phyloP scores from a whole-genome alignment of 2,329 filamentous ascomycete species.

The Phyllosticta citribraziliensis region DNA sequence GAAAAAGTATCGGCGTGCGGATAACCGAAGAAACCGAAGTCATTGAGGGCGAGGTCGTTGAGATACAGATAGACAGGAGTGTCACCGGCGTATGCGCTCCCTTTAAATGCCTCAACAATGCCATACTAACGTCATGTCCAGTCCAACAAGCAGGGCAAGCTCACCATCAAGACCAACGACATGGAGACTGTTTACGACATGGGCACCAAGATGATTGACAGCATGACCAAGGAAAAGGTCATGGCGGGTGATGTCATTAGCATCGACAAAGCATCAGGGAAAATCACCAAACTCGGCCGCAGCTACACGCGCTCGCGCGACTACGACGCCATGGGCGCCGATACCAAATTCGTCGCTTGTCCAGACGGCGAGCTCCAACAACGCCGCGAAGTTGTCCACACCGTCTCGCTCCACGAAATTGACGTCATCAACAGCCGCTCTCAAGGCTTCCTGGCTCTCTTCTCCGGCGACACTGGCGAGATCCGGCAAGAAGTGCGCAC shows the following conservation, averaged over 20 bases:
- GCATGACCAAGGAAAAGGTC: constrained; percentile 98
- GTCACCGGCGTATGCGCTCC: constrained; percentile 62
- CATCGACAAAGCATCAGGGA: constrained; percentile 96
- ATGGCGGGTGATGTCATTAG: constrained; percentile 98
- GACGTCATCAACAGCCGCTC: constrained; percentile 98
- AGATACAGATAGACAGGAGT: constrained; percentile 96
- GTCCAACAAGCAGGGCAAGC: constrained; percentile 95
- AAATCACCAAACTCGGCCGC: constrained; percentile 92
- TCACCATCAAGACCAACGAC: constrained; percentile 98
- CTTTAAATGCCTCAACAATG: neutral
- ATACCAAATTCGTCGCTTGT: constrained; percentile 96
- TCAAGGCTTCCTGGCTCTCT: constrained; percentile 95
- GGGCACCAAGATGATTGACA: constrained; percentile 99
- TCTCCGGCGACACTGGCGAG: constrained; percentile 96
- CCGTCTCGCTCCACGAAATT: constrained; percentile 93
- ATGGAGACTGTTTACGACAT: constrained; percentile 99
- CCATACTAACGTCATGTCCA: constrained; percentile 17
- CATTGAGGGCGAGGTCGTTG: constrained; percentile 97
- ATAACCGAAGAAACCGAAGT: constrained; percentile 99
- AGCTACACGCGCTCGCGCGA: constrained; percentile 92
- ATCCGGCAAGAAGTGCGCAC: constrained; percentile 95
- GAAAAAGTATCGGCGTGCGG: constrained; percentile 93
- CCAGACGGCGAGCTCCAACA: constrained; percentile 96
- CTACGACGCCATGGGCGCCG: constrained; percentile 97
- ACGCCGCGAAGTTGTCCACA: constrained; percentile 93